A percentile compares a stretch with the other conserved stretches of the same genome.
phyloP scores from a whole-genome alignment of 78 protist species.

The Pelomyxa schiedti region DNA sequence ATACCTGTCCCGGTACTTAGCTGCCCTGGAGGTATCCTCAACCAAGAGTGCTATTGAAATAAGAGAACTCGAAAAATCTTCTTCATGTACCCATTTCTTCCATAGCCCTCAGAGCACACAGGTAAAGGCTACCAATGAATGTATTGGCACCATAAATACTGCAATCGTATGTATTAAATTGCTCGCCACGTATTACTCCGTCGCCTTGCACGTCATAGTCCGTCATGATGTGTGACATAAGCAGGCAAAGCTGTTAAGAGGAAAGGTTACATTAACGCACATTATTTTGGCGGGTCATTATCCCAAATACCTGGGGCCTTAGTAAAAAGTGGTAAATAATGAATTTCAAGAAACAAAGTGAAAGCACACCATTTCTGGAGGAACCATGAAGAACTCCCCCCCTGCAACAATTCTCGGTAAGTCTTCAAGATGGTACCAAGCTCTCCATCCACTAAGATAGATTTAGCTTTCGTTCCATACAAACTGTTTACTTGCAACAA shows the following conservation, averaged over 20 bases:
- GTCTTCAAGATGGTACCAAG: constrained; percentile 1
- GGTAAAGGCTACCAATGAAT: not conserved
- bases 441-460: not conserved
- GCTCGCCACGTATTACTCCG: constrained; percentile 1
- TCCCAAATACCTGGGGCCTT: not conserved
- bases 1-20: not conserved
- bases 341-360: not conserved
- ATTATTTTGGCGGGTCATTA: not conserved
- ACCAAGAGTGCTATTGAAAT: not conserved
- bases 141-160: constrained; percentile 2
- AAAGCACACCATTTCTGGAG: not conserved
- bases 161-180: not conserved
- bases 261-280: not conserved
- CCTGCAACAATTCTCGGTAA: not conserved
- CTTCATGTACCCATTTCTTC: not conserved
- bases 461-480: not conserved
- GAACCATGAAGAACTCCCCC: not conserved
- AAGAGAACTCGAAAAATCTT: too few relatives aligned
- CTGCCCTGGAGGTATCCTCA: not conserved
- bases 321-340: not conserved
- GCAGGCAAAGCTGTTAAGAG: not conserved
- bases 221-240: not conserved
- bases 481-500: not conserved
- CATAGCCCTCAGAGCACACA: not conserved
- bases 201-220: not conserved